phyloP scores from a whole-genome alignment of 495 filamentous ascomycete genomes.

The Articulospora tetracladia region DNA sequence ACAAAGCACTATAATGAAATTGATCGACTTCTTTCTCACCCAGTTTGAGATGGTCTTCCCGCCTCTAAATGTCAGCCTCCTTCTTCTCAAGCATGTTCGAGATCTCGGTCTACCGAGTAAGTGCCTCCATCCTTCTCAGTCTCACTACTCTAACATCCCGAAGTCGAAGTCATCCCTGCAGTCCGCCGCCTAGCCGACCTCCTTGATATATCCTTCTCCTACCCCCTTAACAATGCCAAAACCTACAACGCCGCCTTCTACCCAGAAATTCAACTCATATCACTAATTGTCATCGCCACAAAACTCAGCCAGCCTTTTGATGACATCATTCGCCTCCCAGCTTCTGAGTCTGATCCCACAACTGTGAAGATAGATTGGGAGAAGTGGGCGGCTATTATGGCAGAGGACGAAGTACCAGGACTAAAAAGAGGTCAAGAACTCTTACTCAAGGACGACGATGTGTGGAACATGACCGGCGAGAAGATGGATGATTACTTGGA shows the following conservation, averaged over 20 bases:
- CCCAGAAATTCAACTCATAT: conserved; percentile 71
- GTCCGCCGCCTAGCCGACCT: conserved; percentile 55
- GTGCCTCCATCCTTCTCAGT: conserved; percentile 16
- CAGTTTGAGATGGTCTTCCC: conserved; percentile 72
- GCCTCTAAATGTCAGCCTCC: conserved; percentile 58
- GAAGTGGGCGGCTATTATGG: conserved; percentile 59
- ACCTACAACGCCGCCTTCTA: conserved; percentile 30
- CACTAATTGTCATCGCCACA: conserved; percentile 68
- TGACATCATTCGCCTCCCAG: conserved; percentile 50
- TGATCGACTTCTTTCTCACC: conserved; percentile 57
- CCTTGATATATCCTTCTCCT: conserved; percentile 53
- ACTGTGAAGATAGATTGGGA: conserved; percentile 65
- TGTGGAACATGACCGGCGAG: conserved; percentile 60
- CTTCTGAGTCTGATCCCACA: conserved; percentile 53
- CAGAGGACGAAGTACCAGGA: conserved; percentile 33
- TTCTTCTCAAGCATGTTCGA: conserved; percentile 67
- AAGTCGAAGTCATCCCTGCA: conserved; percentile 65
- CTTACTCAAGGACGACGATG: conserved; percentile 59
- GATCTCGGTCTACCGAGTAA: conserved; percentile 75
- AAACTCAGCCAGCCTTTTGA: conserved; percentile 82
- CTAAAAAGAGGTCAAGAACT: conserved; percentile 24
- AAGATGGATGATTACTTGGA: conserved; percentile 82
- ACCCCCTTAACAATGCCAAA: conserved; percentile 34
- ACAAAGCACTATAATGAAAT: conserved; percentile 55
- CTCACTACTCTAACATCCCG: neutral